phyloP scores from a whole-genome alignment of 163 green algal species.

The Volvox carteri region DNA sequence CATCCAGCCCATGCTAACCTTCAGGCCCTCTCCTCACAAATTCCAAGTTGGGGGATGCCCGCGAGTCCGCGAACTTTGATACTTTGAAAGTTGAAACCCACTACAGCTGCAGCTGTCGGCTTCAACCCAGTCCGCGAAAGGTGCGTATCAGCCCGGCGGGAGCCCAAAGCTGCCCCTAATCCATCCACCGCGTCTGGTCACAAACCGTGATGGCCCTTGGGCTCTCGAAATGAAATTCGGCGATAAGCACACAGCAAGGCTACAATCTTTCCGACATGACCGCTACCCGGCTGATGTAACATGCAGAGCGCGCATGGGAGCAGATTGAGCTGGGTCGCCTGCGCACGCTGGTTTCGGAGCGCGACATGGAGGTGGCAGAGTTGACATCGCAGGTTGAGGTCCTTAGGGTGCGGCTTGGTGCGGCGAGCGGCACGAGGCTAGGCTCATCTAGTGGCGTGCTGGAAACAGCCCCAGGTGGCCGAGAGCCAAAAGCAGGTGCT shows the following conservation, averaged over 20 bases:
- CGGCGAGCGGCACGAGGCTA: too few relatives aligned
- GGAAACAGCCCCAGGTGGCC: neutral
- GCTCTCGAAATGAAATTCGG: too few relatives aligned
- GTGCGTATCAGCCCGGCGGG: neutral
- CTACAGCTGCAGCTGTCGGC: neutral
- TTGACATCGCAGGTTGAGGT: slow-evolving; percentile 33
- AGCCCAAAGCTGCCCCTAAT: too few relatives aligned
- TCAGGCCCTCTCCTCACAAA: too few relatives aligned
- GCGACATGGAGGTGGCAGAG: slow-evolving; percentile 35
- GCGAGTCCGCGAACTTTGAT: neutral
- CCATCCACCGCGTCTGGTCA: too few relatives aligned
- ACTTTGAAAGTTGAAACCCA: neutral
- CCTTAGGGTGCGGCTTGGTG: neutral
- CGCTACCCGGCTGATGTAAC: too few relatives aligned
- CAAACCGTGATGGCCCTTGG: too few relatives aligned
- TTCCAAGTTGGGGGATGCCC: neutral
- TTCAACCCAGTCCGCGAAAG: neutral
- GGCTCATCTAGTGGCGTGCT: neutral
- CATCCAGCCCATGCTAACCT: too few relatives aligned
- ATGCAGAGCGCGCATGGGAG: slow-evolving; percentile 22
- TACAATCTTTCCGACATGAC: too few relatives aligned
- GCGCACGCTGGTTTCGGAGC: slow-evolving; percentile 20
- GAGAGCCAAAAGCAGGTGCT: neutral
- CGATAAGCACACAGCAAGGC: too few relatives aligned
- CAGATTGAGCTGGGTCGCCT: slow-evolving; percentile 42